Evolutionary conservation across 2,329 filamentous ascomycete species (phyloP), one percentile per base, ranked within the genome.

Genomic region (Leptoxyphium fumago): DNA sequence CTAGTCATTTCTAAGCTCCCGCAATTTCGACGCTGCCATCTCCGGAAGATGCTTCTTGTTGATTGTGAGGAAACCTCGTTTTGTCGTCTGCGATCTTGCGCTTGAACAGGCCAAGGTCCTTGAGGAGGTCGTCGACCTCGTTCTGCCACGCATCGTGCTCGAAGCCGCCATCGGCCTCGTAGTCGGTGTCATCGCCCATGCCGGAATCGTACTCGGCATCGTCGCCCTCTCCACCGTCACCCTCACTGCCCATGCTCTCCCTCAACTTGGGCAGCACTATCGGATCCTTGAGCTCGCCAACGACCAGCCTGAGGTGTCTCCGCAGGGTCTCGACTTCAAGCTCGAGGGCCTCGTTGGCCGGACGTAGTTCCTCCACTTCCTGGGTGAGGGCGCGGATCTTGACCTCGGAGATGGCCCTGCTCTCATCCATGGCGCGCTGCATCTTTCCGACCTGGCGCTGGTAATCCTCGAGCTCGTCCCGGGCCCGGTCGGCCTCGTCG

Each of bases 401-500:
- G 68, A 83, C 86, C 60, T 96, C 89, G 28, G 84, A 81, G 11
- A 96, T 84, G 62, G 93, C 82, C 47, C 82, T 78, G 50, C 81
- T 82, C 66, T 98, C 91, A 62, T 96, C 88, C 88, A 95, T 95
- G 63, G 94, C 77, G 47, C 88, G 80, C 63, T 96, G 87, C 82
- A 98, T 87, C 45, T 82, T 77, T 40, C 78, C 74, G 14, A 98
- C 91, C 56, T 88, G 84, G 51, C 80, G 79, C 67, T 98, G 91
- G 64, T 96, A 98, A 62, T 94, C 87, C 55, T 96, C 91, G 18
- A 98, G 70, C 53, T 81, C 82, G 61, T 91, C 85, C 50, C 87
- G 84, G 51, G 85, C 80, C 32, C 81, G 73, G 54, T 81, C 77
- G 45, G 54, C 58, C 47, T 78, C 82, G 54, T 88, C 84, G 60